A percentile compares a stretch with the other conserved stretches of the same genome.
phyloP scores from a whole-genome alignment of 345 rosid species.

The Trapa bicornis region DNA sequence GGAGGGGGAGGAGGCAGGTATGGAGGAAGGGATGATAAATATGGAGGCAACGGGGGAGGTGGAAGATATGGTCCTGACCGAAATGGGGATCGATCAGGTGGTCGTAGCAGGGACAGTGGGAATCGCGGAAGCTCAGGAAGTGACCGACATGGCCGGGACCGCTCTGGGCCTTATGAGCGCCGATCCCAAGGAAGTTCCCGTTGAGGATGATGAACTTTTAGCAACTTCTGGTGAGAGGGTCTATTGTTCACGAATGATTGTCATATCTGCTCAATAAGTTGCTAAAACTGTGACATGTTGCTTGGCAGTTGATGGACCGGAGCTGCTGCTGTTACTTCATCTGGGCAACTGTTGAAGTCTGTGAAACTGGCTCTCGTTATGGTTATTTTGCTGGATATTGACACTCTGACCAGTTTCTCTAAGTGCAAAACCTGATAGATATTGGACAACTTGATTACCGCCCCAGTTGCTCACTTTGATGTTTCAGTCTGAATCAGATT shows the following conservation, averaged over 20 bases:
- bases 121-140: conserved; percentile 59
- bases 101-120: conserved; percentile 59
- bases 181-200: conserved; percentile 49
- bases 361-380: conserved; percentile 14
- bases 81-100: conserved; percentile 61
- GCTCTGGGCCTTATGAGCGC: conserved; percentile 74
- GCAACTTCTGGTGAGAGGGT: background rate
- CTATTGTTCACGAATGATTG: background rate
- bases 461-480: conserved; percentile 31
- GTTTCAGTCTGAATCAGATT: conserved; percentile 18
- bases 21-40: conserved; percentile 18
- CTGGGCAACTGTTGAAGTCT: conserved; percentile 19
- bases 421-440: conserved; percentile 27
- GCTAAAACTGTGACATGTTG: background rate
- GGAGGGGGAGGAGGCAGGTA: conserved; percentile 23
- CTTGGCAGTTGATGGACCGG: conserved; percentile 10
- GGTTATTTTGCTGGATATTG: conserved; percentile 25
- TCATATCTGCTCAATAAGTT: conserved; percentile 7
- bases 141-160: conserved; percentile 72
- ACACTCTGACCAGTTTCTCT: conserved; percentile 20
- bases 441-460: conserved; percentile 24
- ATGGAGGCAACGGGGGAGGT: conserved; percentile 42
- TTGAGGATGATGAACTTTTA: conserved; percentile 18
- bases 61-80: conserved; percentile 81
- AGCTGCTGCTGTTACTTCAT: conserved; percentile 16